Evolutionary conservation across 805 yeast species (phyloP), one percentile per base, ranked within the genome.

Genomic region (Lachancea nothofagi): DNA sequence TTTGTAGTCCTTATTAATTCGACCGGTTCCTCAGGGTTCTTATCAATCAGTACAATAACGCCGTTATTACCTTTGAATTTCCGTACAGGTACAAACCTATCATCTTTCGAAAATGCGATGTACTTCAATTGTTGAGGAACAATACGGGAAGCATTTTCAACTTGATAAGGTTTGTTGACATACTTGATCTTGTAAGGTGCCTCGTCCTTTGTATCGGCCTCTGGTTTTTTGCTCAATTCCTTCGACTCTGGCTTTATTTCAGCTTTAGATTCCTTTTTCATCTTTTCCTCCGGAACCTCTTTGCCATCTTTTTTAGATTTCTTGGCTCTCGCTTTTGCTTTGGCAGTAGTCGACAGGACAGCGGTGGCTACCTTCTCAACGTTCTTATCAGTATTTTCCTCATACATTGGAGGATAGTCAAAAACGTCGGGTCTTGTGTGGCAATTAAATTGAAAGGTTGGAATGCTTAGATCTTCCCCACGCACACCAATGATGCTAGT

Each of bases 301-400:
- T 70, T 71, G 15, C 28, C 15, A 22, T 70, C 78, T 41, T 70
- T 76, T 75, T 58, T 75, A 66, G 53, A 72, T 74, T 52, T 71
- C 68, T 77, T 80, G 19, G 95, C 95, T 61, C 97, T 80, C 24
- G 90, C 93, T 62, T 84, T 86, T n/a, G 96, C 96, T 61, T 80
- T 82, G 13, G 80, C 86, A 2, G 98, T 90, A 1, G 97, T 90
- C 2, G 97, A 88, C 41, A 93, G 72, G 12, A 93, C 95, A 2
- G 97, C 98, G 29, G 95, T 85, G 2, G 88, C 84, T 35, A 88
- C 75, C 67, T 85, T 88, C 60, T 87, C 97, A 3, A 89, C 86
- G 39, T 80, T 87, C 57, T 85, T 84, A 49, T 78, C 84, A 45
- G 80, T 79, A 33, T 79, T 75, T 52, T 80, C 89, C 57, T 85